Evolutionary conservation across 768 basidiomycete species (phyloP).

Genomic region (Hygrocybe punicea): DNA sequence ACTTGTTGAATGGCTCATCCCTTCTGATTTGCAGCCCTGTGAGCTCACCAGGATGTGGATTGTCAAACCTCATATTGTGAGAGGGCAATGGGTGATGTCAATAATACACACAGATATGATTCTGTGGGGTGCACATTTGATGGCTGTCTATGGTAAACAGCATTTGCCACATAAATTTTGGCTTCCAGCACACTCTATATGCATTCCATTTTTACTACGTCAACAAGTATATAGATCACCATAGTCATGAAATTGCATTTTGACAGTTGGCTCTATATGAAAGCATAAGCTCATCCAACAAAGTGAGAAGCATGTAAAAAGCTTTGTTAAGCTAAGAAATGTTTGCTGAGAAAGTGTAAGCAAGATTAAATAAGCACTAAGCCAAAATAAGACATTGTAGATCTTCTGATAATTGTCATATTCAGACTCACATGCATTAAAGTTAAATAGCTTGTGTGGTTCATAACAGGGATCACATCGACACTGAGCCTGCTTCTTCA

Average conservation of each 20-base stretch:
- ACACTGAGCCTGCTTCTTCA: too few relatives aligned
- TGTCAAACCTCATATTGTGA: conserved; percentile 13
- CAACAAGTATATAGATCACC: conserved; percentile 21
- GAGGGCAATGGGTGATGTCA: background rate
- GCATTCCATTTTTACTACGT: conserved; percentile 17
- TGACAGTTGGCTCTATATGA: background rate
- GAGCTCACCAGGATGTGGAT: conserved; percentile 28
- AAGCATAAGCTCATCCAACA: background rate
- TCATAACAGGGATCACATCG: too few relatives aligned
- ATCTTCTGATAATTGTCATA: too few relatives aligned
- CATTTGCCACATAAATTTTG: conserved; percentile 4
- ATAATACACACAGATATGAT: conserved; percentile 28
- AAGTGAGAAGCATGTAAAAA: background rate
- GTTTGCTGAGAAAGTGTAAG: background rate
- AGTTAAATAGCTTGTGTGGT: too few relatives aligned
- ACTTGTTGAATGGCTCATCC: conserved; percentile 31
- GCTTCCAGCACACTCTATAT: conserved; percentile 11
- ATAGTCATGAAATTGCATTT: conserved; percentile 8
- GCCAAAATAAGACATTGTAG: background rate
- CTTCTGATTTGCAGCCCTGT: conserved; percentile 20
- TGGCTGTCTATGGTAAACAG: conserved; percentile 7
- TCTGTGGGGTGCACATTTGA: background rate
- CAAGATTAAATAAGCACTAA: background rate
- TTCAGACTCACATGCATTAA: too few relatives aligned
- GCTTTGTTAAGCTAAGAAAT: background rate